Evolutionary conservation across 2,329 filamentous ascomycete species (phyloP).

Genomic region (Paracoccidioides brasiliensis): DNA sequence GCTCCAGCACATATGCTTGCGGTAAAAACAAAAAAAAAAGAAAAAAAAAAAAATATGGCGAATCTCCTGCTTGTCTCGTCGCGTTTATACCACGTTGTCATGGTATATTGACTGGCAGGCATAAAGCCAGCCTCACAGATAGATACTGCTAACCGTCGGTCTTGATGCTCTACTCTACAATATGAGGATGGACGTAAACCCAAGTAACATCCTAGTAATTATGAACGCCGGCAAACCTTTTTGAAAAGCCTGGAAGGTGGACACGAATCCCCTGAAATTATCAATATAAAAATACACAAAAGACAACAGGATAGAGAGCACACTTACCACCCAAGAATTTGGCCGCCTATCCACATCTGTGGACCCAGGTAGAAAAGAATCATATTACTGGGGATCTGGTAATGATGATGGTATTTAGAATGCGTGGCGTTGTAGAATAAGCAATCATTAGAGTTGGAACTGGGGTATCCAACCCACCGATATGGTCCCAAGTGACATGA

Average conservation of each 20-base stretch:
- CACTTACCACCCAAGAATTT: slow-evolving; percentile 32
- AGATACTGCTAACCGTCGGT: slow-evolving; percentile 17
- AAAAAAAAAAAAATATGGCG: slow-evolving; percentile 41
- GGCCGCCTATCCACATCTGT: slow-evolving; percentile 36
- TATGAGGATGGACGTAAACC: slow-evolving; percentile 11
- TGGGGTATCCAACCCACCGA: slow-evolving; percentile 13
- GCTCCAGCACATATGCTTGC: slow-evolving; percentile 37
- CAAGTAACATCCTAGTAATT: slow-evolving; percentile 36
- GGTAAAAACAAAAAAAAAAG: no score
- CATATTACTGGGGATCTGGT: slow-evolving; percentile 35
- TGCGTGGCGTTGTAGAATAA: background rate
- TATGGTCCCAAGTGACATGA: slow-evolving; percentile 36
- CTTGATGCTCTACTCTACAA: background rate
- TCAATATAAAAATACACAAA: background rate
- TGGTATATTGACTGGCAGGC: slow-evolving; percentile 37
- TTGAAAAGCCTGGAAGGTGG: slow-evolving; percentile 39
- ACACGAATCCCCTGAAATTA: slow-evolving; percentile 28
- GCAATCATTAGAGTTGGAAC: background rate
- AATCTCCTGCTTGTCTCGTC: slow-evolving; percentile 38
- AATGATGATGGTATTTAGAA: slow-evolving; percentile 1
- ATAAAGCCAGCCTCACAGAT: slow-evolving; percentile 41
- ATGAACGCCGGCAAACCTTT: slow-evolving; percentile 33
- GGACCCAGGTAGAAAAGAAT: slow-evolving; percentile 38
- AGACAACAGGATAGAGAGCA: background rate
- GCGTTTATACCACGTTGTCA: slow-evolving; percentile 40